Conservation (phyloP, 1,139 yeast genomes). For the Candida neerlandica region DNA sequence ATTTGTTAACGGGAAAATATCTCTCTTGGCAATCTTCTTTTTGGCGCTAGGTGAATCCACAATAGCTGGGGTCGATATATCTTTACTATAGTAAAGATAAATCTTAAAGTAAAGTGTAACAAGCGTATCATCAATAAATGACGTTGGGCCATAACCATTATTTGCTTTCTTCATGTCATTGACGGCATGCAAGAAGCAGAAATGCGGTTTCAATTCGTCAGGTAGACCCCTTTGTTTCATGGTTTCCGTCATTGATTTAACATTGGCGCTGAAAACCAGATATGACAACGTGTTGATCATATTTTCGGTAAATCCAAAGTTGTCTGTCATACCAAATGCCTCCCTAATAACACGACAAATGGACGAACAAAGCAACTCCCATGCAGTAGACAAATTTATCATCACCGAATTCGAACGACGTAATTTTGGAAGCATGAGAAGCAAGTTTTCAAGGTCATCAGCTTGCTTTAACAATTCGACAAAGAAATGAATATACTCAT, state of each 20-base stretch:
- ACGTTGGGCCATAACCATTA: slow-evolving; percentile 82
- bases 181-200: slow-evolving; percentile 54
- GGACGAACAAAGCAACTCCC: slow-evolving; percentile 61
- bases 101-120: slow-evolving; percentile 62
- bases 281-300: slow-evolving; percentile 49
- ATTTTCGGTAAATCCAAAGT: slow-evolving; percentile 59
- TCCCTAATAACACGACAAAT: slow-evolving; percentile 53
- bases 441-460: slow-evolving; percentile 60
- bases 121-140: slow-evolving; percentile 73
- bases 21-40: slow-evolving; percentile 47
- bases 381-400: slow-evolving; percentile 59
- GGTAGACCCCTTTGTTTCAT: slow-evolving; percentile 35
- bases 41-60: slow-evolving; percentile 38
- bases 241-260: slow-evolving; percentile 36
- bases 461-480: slow-evolving; percentile 56
- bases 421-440: slow-evolving; percentile 65
- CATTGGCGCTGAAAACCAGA: slow-evolving; percentile 45
- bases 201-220: slow-evolving; percentile 28
- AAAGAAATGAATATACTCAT: slow-evolving; percentile 67
- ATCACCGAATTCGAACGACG: slow-evolving; percentile 78
- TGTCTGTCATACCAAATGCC: slow-evolving; percentile 45
- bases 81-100: slow-evolving; percentile 29
- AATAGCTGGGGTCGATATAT: background rate
- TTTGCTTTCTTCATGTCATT: slow-evolving; percentile 71
- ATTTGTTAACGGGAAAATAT: slow-evolving; percentile 44